Base-by-base conservation (phyloP, 2,329 filamentous ascomycete genomes). In the Blumeriella jaapii region DNA sequence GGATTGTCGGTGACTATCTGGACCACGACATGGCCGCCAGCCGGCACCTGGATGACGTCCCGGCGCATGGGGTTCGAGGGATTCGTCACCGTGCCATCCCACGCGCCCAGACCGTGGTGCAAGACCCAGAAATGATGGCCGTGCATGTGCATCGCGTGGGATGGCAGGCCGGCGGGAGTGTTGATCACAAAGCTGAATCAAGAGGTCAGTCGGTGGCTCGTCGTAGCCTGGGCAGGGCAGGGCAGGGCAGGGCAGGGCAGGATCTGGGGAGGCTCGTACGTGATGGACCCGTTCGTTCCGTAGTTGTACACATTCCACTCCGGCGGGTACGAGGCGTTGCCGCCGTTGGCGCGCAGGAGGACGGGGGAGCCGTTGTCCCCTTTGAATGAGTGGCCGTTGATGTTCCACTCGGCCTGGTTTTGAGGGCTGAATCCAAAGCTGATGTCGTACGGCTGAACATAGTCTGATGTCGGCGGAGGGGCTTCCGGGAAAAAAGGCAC, bases 51-150 rank as follows among this genome's bases (percentile, higher is more conserved):
- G 14, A 68, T 60, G 0, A 65, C 66, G 47, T 73, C 68, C 19
- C 69, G 58, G n/a, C 67, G 58, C 51, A 67, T 59, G 2, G 69
- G 68, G 50, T 71, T 71, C 3, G 45, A 45, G 3, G 62, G 51
- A 38, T 64, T 65, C 51, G 49, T 47, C 17, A 65, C 47, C 4
- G 34, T 36, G 11, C 42, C 42, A 25, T 45, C 37, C 42, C 42
- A 45, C 9, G 29, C 30, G 42, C 26, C 58, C 35, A 52, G 59
- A 46, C 68, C 57, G 52, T 67, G 65, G 17, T 69, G 61, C 1
- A 83, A 62, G 28, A 84, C 59, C 51, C 72, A 78, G 60, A 82
- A 77, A 59, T 83, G 78, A 55, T 78, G 71, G n/a, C 76, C 76
- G 59, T 83, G 78, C 4, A 81, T 55, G 55, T 83, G 77, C 53